Base-by-base conservation (phyloP, 2,329 filamentous ascomycete species). In the Daldinia sp. region DNA sequence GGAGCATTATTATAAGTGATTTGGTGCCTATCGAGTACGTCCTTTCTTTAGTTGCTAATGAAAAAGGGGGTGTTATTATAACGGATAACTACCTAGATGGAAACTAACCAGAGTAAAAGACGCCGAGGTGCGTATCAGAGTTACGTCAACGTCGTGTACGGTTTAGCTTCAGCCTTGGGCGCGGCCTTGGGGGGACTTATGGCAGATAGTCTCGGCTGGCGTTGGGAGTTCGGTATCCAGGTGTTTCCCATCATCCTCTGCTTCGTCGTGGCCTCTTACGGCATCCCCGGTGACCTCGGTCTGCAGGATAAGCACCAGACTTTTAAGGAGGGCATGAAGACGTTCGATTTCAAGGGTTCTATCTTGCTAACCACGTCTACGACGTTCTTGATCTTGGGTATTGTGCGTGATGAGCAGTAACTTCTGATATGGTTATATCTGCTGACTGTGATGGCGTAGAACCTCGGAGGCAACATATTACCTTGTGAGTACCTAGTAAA, bases 1-100 rank as follows among this genome's bases (percentile, higher is more conserved):
- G 87, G 1, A 88, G 85, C 5, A 92, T 94, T 61, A 88, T 93
- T 68, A 88, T 90, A 18, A 91, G 89, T 63, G 92, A 94, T 77
- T 80, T 93, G 54, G 90, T 94, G 39, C 90, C 90, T 1, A 92
- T 94, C 70, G 87, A 92, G 81, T 89, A 83, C 78, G 82, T 82
- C 13, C 30, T 33, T 15, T 15, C 58, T 39, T 15, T 12, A 6
- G 2, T 12, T 33, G 1, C 7, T 51, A 50, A 18, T 10, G 26
- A 2, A 23, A 23, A 23, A 23, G 20, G 2, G 20, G 2, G 20
- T 23, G 20, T 23, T 23, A 23, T 23, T 23, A 12, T 12, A 10
- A 15, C 4, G 44, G 15, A 48, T 1, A 15, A 33, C 15, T 35
- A 20, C 10, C 3, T 10, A 35, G 15, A 37, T 46, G 15, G 15